Percentiles rank a stretch among this genome's conserved stretches.
phyloP scores from a whole-genome alignment of 352 stramenopile genomes.

The Globisporangium perplexum region DNA sequence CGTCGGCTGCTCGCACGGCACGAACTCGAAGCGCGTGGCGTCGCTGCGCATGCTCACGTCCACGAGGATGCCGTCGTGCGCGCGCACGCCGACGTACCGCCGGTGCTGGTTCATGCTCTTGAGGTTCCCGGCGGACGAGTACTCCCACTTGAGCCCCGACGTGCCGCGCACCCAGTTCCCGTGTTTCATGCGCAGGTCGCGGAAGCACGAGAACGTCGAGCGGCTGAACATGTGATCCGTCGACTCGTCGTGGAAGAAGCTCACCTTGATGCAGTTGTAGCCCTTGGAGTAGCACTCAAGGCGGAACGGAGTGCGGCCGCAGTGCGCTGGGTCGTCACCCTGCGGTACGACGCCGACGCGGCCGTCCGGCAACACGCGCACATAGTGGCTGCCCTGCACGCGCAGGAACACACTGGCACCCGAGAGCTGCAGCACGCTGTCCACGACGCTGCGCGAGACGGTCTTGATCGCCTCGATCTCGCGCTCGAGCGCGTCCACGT shows the following conservation, averaged over 20 bases:
- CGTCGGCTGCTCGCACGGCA: conserved; percentile 47
- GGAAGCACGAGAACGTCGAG: conserved; percentile 82
- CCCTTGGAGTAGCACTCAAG: conserved; percentile 73
- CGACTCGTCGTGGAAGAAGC: conserved; percentile 56
- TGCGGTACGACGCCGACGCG: conserved; percentile 53
- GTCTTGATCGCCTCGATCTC: conserved; percentile 76
- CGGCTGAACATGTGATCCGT: conserved; percentile 79
- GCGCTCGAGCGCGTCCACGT: conserved; percentile 62
- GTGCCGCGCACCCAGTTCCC: conserved; percentile 46
- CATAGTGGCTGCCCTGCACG: conserved; percentile 68
- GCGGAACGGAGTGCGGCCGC: conserved; percentile 59
- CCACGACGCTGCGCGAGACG: conserved; percentile 57
- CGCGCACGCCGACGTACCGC: conserved; percentile 67
- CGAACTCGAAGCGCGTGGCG: conserved; percentile 70
- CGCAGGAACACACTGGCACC: conserved; percentile 56
- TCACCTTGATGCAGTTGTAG: conserved; percentile 87
- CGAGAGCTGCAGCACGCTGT: conserved; percentile 60
- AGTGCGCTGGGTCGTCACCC: conserved; percentile 31
- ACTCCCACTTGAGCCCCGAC: conserved; percentile 73
- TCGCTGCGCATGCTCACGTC: conserved; percentile 87
- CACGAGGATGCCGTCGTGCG: conserved; percentile 58
- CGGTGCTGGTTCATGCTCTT: conserved; percentile 89
- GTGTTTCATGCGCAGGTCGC: conserved; percentile 79
- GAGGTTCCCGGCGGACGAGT: conserved; percentile 72
- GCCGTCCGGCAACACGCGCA: conserved; percentile 38